Base-by-base conservation (phyloP, 2,329 filamentous ascomycete species). In the Fusarium sp. region DNA sequence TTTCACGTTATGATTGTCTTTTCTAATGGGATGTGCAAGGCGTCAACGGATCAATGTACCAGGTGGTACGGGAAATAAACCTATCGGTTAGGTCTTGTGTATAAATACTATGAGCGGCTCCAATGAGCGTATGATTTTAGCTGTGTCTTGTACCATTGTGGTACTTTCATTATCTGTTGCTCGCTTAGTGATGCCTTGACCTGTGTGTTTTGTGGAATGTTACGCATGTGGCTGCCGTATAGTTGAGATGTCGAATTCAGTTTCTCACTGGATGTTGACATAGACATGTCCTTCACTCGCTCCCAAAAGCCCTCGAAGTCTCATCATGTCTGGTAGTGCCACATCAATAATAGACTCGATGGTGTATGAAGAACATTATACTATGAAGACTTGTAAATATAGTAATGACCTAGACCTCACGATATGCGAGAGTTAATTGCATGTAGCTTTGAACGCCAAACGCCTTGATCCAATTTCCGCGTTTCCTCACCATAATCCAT, bases 401-500 rank as follows among this genome's bases (percentile, higher is more conserved):
- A 11, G 20, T 53, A 7, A 9, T n/a, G n/a, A 40, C 17, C 54
- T 35, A 47, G 59, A 43, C 37, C 11, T 22, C 33, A 40, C 45
- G 17, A 37, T 22, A 51, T 40, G 9, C 11, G 19, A 28, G 2
- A 26, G n/a, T 14, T 14, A 6, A 22, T 22, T 3, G 17, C 6
- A 26, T 32, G 30, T 8, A 30, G 24, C 17, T 32, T 30, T 9
- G 5, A 54, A 64, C 40, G 20, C 56, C 58, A 2, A 13, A 65
- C 63, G 50, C 58, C 46, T 8, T 43, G 24, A 32, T 58, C 4
- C 14, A 13, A 3, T 14, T 10, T 17, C 8, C 13, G 10, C 7
- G 10, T 5, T 26, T 10, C 20, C 22, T 63, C 33, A 86, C 84
- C 83, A 87, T 24, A 86, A 65, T 0, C 82, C 85, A 40, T 86